Evolutionary conservation across 768 basidiomycete species (phyloP), one percentile per base, ranked within the genome.

Genomic region (Lactarius trivialis): DNA sequence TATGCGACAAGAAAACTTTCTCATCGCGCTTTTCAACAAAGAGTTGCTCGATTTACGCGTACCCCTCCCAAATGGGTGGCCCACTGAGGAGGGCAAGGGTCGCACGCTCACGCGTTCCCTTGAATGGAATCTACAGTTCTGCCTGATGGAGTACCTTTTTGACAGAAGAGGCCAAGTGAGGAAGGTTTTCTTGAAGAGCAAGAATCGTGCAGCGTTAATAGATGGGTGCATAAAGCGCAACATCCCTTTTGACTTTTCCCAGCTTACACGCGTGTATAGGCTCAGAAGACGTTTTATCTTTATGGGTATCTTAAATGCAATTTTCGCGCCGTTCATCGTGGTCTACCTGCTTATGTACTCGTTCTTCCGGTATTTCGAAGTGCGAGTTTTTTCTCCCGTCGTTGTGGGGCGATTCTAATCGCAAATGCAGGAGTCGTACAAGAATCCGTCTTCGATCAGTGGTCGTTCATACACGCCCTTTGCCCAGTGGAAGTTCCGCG

Each of bases 281-380:
- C 74, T 99, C 24, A 78, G 79, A 65, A 79, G 91, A 60, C 83
- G 97, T 3, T 91, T 99, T 71, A 86, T 98, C 63, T 96, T 99
- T 73, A 96, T 98, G 91, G 97, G 93, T 14, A 85, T 97, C 57
- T 72, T 99, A 59, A 99, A 99, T 68, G 94, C 92, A 2, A 84
- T 94, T 11, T 96, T 98, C 67, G 92, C 91, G 1, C 97, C 97
- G 0, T 96, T 98, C 76, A 98, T 99, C 69, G 91, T 98, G 34
- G 77, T 95, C 19, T 99, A 99, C 73, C 83, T 98, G 48, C 75
- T 98, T 43, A 91, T 98, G 86, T 99, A 97, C 72, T 98, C 94
- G 0, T 99, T 99, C 81, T 99, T 99, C 80, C 90, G 96, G 4
- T 99, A 99, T 73, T 99, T 99, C 65, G 97, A 99, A 81, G 97